Evolutionary conservation across 2,329 filamentous ascomycete species (phyloP), one percentile per base, ranked within the genome.

Genomic region (Elsinoe ampelina): DNA sequence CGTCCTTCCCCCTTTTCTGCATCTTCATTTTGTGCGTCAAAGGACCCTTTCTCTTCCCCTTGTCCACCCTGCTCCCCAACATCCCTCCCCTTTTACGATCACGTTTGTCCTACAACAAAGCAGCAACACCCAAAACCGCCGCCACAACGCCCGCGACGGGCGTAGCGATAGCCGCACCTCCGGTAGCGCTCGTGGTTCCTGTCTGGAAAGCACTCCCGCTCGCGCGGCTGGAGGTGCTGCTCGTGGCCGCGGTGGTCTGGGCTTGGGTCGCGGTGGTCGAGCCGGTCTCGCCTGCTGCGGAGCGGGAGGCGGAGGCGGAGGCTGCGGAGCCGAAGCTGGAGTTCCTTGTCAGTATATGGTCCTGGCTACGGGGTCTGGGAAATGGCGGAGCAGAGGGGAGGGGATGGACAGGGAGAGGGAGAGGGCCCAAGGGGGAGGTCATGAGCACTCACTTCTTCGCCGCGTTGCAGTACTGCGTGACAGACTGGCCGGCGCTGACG

Each of bases 401-500:
- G 11, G 5, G 26, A 30, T n/a, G n/a, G n/a, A 30, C 7, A 7
- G 26, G 26, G 7, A 5, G 26, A 8, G 7, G 26, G 26, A n/a
- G n/a, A n/a, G n/a, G n/a, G n/a, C n/a, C 26, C 26, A 30, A 30
- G 26, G 13, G n/a, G n/a, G n/a, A n/a, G n/a, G n/a, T n/a, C n/a
- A n/a, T n/a, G n/a, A n/a, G n/a, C n/a, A n/a, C 58, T 48, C 41
- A 60, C 57, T 54, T 19, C 34, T 38, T 51, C 13, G 57, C 57
- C 13, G 59, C 59, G 26, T 58, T 22, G 43, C 59, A 59, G 55
- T 58, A 58, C 22, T 57, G 54, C 8, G 34, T 47, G 19, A 59
- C 55, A 20, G 35, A 26, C 34, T 60, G 57, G 22, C 39, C 43
- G 19, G 59, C 59, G 20, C 22, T 19, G 30, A 26, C 45, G 13